Percentiles rank a stretch among this genome's conserved stretches.
These are phyloP conservation scores for Ustilaginoidea virens DNA, from an alignment of 2,329 filamentous ascomycete genomes.

Conservation along the genomic window DNA sequence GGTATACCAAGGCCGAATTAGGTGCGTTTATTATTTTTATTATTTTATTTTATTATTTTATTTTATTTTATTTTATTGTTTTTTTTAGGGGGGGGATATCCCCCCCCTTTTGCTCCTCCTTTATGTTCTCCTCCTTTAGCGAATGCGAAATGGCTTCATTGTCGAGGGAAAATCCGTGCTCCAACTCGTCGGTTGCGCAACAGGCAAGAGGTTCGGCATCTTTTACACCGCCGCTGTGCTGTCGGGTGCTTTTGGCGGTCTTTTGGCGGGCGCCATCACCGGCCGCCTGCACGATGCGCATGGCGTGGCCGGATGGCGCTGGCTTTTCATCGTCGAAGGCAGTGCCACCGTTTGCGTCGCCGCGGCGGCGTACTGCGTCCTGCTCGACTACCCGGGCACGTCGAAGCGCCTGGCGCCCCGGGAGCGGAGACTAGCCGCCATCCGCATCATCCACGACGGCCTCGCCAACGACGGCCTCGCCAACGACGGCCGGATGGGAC, in stretches of 20 bases:
- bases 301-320: constrained; percentile 41
- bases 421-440: constrained; percentile 3
- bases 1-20: constrained; percentile 5
- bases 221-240: constrained; percentile 42
- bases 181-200: too few species aligned
- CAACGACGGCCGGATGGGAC: constrained; percentile 1
- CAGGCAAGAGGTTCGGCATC: constrained; percentile 36
- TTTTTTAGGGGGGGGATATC: too few species aligned
- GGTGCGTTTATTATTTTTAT: too few species aligned
- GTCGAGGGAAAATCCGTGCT: too few species aligned
- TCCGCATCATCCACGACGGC: constrained; percentile 4
- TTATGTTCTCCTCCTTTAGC: too few species aligned
- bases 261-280: constrained; percentile 44
- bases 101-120: too few species aligned
- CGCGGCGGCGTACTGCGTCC: constrained; percentile 40
- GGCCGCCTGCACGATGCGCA: constrained; percentile 38
- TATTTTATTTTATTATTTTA: too few species aligned
- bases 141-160: too few species aligned
- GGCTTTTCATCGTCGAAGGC: constrained; percentile 56
- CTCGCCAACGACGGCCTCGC: constrained; percentile 17
- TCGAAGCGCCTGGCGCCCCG: constrained; percentile 43
- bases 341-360: constrained; percentile 37
- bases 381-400: constrained; percentile 51
- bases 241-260: constrained; percentile 48
- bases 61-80: too few species aligned